Percentiles rank a stretch among this genome's conserved stretches.
Conservation (phyloP, 108 stramenopile species). For the Cylindrotheca fusiformis region DNA sequence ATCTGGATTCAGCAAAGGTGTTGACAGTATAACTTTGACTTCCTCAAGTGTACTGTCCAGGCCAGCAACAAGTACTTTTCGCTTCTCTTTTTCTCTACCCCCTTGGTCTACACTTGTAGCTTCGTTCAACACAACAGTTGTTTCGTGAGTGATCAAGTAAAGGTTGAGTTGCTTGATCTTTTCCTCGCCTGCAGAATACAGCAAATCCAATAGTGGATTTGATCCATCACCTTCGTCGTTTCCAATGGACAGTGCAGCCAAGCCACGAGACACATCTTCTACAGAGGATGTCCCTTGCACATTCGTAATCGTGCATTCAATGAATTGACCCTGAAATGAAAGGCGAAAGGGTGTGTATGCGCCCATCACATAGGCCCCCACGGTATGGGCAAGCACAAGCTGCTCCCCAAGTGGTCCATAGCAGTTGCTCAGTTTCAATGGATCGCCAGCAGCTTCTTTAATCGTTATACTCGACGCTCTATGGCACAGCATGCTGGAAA, state of each 20-base stretch:
- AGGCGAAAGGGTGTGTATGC: constrained; percentile 2
- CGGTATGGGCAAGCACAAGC: constrained; percentile 12
- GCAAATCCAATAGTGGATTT: background rate
- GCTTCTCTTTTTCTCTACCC: background rate
- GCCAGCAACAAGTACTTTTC: constrained; percentile 49
- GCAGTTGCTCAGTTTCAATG: background rate
- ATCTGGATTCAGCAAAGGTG: constrained; percentile 52
- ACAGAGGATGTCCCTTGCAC: background rate
- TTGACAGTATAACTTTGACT: constrained; percentile 46
- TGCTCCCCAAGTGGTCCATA: constrained; percentile 13
- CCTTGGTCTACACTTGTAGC: background rate
- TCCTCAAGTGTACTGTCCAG: constrained; percentile 51
- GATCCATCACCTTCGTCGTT: background rate
- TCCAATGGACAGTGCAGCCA: constrained; percentile 8
- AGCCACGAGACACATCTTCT: background rate
- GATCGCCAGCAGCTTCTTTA: background rate
- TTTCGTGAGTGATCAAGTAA: constrained; percentile 15
- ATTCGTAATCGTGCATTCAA: constrained; percentile 5
- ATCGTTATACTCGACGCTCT: constrained; percentile 7
- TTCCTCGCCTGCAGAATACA: constrained; percentile 2
- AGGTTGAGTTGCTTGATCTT: background rate
- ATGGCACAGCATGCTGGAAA: constrained; percentile 16
- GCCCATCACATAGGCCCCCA: background rate
- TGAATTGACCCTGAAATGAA: constrained; percentile 15
- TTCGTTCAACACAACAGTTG: constrained; percentile 7